Conservation (phyloP, 495 filamentous ascomycete species). For the Tuber umbilicatum region DNA sequence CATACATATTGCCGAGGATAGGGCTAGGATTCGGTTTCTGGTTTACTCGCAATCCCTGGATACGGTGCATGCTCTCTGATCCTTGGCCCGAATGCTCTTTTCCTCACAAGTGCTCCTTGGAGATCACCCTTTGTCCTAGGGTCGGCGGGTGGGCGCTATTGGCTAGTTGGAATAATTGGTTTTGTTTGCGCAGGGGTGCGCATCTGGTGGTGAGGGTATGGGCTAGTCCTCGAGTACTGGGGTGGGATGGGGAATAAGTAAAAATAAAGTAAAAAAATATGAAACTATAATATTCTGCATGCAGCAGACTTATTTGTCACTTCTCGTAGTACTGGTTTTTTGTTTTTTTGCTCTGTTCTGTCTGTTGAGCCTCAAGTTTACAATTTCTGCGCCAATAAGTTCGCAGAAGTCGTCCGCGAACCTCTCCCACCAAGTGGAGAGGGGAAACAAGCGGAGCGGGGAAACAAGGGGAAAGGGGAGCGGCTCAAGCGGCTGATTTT, state of each 20-base stretch:
- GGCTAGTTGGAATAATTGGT: not conserved
- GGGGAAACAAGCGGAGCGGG: no score
- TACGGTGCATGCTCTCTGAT: not conserved
- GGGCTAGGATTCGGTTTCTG: not conserved
- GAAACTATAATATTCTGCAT: not conserved
- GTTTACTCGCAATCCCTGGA: not conserved
- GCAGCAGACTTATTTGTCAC: not conserved
- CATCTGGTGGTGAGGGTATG: not conserved
- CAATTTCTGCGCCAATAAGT: not conserved
- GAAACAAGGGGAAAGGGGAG: not conserved
- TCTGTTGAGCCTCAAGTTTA: not conserved
- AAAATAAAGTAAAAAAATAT: not conserved
- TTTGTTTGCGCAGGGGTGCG: not conserved
- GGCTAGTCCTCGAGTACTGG: no score
- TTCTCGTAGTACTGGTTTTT: not conserved
- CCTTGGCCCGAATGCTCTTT: not conserved
- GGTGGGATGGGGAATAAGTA: not conserved
- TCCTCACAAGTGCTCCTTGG: not conserved
- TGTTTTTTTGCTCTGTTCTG: not conserved
- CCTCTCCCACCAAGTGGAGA: not conserved
- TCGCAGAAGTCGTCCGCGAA: not conserved
- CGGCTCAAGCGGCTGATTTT: not conserved
- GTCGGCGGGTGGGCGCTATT: not conserved
- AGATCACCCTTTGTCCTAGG: not conserved
- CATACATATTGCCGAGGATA: not conserved